Base-by-base conservation (phyloP, 2,329 filamentous ascomycete genomes). In the Fusarium oligoseptatum region DNA sequence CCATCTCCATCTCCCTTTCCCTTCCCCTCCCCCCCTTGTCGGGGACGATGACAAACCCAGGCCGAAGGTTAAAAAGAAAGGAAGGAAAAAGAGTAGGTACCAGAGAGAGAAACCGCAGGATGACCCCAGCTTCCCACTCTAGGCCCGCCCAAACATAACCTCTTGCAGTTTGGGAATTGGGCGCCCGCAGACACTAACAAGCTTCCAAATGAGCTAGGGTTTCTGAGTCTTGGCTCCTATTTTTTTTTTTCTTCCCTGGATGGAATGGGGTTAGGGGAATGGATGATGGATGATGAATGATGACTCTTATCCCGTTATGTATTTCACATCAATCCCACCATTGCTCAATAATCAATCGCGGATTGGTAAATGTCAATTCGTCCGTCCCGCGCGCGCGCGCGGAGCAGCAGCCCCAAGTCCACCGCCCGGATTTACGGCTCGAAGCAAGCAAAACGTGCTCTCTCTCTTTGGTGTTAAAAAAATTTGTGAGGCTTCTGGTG, bases 391-490 rank as follows among this genome's bases (percentile, higher is more conserved):
- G 43, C 41, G 41, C 41, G 20, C 9, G 29, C 27, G 29, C 8
- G 29, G 29, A 22, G 41, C 27, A 27, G 27, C 27, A 27, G 27
- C 27, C 41, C 12, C 14, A 14, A 37, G 20, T 15, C 45, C 45
- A 50, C 57, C 64, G 73, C 52, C 76, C 76, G 76, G 76, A 76
- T 76, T 78, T 78, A 77, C 76, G 76, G 74, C 70, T 75, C 58
- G 2, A 73, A 66, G 20, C 20, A 22, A 27, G 29, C 29, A 32
- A 41, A 52, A 29, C 34, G 55, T 71, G 64, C 68, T 68, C 60
- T 10, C 5, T 43, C 4, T 8, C 3, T 41, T 43, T 27, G 27
- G 27, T 27, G 27, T 27, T 27, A 27, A 8, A 27, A 27, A 27
- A 27, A 27, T 34, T 56, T 41, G 37, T 27, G 36, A 34, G 37